Evolutionary conservation across 129 eudicot genomes (phyloP).

Genomic region (Flaveria brownii): DNA sequence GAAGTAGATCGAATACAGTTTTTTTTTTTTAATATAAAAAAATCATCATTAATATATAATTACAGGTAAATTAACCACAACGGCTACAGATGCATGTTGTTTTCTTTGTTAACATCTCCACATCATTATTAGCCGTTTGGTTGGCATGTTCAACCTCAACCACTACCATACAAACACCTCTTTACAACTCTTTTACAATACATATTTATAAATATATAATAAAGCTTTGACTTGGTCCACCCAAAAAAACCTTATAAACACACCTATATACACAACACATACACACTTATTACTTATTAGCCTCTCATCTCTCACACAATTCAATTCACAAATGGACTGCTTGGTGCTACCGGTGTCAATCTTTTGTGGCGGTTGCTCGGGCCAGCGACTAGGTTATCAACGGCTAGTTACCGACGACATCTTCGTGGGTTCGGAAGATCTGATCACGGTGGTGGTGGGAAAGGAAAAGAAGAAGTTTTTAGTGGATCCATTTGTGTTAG

Average conservation of each 20-base stretch:
- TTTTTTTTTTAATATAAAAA: not conserved
- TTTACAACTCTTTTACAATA: conserved; percentile 19
- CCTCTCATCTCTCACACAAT: not conserved
- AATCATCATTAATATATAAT: not conserved
- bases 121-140: conserved; percentile 51
- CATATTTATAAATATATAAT: not conserved
- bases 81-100: conserved; percentile 42
- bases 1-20: not conserved
- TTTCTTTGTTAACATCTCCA: conserved; percentile 22
- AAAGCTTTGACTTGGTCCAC: conserved; percentile 33
- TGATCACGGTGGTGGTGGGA: conserved; percentile 66
- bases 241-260: conserved; percentile 19
- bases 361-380: conserved; percentile 49
- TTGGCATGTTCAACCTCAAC: conserved; percentile 43
- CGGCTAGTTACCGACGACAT: conserved; percentile 29
- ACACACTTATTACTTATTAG: not conserved
- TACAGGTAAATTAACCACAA: conserved; percentile 29
- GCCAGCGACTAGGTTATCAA: conserved; percentile 46
- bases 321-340: conserved; percentile 49
- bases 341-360: conserved; percentile 56
- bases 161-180: conserved; percentile 39
- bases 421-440: conserved; percentile 41
- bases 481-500: conserved; percentile 66
- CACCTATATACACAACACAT: not conserved
- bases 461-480: conserved; percentile 61